Percentiles rank a stretch among this genome's conserved stretches.
phyloP scores from a whole-genome alignment of 345 rosid species.

The Gossypium australe region DNA sequence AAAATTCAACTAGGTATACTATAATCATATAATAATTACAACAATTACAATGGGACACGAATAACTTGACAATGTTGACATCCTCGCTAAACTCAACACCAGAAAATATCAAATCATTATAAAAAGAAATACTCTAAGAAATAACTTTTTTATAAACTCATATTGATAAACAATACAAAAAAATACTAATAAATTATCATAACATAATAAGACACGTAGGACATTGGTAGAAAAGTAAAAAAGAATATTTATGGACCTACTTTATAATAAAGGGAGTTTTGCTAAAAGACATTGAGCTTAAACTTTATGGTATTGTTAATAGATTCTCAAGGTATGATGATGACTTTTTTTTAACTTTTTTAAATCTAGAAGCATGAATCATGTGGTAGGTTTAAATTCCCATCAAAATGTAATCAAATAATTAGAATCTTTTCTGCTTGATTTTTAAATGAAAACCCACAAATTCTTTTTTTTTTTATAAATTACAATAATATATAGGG shows the following conservation, averaged over 20 bases:
- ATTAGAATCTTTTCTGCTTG: not conserved
- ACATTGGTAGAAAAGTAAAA: not conserved
- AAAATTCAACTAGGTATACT: too few species aligned
- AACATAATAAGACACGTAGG: not conserved
- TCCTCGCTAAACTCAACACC: too few species aligned
- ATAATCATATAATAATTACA: too few species aligned
- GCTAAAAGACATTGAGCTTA: not conserved
- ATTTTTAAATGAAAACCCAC: not conserved
- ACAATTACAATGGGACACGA: too few species aligned
- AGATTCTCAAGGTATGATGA: not conserved
- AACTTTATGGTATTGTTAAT: not conserved
- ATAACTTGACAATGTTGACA: too few species aligned
- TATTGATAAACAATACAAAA: not conserved
- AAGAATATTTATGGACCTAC: not conserved
- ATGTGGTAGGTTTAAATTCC: not conserved
- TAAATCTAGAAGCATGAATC: not conserved
- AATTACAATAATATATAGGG: too few species aligned
- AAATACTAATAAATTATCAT: not conserved
- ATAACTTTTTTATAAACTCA: not conserved
- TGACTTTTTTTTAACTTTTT: not conserved
- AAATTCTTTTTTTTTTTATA: too few species aligned
- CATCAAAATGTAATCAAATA: not conserved
- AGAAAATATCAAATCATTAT: too few species aligned
- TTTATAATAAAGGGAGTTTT: not conserved
- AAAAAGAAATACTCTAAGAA: too few species aligned